A percentile compares a stretch with the other conserved stretches of the same genome.
These are phyloP conservation scores for Barnettozyma populi DNA, from an alignment of 805 yeast genomes.

Conservation along the genomic window DNA sequence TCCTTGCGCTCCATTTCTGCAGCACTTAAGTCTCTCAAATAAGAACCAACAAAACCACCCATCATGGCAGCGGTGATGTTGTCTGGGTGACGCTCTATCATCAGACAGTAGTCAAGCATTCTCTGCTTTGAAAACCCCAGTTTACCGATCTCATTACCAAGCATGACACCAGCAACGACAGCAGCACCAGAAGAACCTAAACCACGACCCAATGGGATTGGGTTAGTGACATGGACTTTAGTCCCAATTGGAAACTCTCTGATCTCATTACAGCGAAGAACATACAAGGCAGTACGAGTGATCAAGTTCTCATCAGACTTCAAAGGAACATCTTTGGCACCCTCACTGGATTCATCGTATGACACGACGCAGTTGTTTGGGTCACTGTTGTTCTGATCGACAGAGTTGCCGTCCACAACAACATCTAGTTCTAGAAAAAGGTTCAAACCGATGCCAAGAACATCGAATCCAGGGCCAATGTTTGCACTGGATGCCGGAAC, in stretches of 20 bases:
- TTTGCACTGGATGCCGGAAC: slow-evolving; percentile 98
- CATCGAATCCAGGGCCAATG: slow-evolving; percentile 98
- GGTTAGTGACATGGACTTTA: slow-evolving; percentile 71
- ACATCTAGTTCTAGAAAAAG: slow-evolving; percentile 69
- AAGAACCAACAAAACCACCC: slow-evolving; percentile 98
- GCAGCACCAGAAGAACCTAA: slow-evolving; percentile 98
- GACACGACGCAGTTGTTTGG: slow-evolving; percentile 64
- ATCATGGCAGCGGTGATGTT: slow-evolving; percentile 98
- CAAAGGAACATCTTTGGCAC: slow-evolving; percentile 75
- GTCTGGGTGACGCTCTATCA: slow-evolving; percentile 98
- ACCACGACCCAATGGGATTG: slow-evolving; percentile 95
- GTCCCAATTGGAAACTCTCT: slow-evolving; percentile 81
- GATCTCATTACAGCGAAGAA: slow-evolving; percentile 76
- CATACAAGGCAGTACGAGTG: slow-evolving; percentile 89
- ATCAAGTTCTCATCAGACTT: slow-evolving; percentile 75
- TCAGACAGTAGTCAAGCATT: slow-evolving; percentile 87
- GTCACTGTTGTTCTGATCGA: slow-evolving; percentile 46
- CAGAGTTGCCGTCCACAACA: slow-evolving; percentile 46
- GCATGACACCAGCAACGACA: slow-evolving; percentile 91
- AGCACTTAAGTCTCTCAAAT: slow-evolving; percentile 70
- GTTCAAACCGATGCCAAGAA: slow-evolving; percentile 84
- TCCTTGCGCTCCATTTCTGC: slow-evolving; percentile 70
- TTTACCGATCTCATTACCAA: slow-evolving; percentile 81
- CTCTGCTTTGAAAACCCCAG: slow-evolving; percentile 70
- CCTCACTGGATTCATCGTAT: slow-evolving; percentile 69